These are phyloP conservation scores for Penicillium fimorum DNA, from an alignment of 495 filamentous ascomycete species.

Conservation along the genomic window DNA sequence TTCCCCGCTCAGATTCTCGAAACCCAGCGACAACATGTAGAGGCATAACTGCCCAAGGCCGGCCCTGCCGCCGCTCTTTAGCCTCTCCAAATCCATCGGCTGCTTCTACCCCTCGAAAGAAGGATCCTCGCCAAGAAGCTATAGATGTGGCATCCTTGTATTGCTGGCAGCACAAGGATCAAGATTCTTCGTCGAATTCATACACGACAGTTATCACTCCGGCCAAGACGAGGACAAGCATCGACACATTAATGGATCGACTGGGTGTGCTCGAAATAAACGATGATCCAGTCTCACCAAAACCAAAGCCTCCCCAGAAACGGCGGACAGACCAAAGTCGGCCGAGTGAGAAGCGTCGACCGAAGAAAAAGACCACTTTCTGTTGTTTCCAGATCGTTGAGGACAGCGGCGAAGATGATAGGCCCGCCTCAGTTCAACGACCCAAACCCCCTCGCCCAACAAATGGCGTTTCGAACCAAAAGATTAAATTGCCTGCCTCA, in stretches of 20 bases:
- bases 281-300: constrained; percentile 20
- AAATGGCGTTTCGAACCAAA: constrained; percentile 18
- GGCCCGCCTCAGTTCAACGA: constrained; percentile 15
- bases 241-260: constrained; percentile 78
- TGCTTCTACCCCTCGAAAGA: constrained; percentile 33
- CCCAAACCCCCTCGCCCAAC: constrained; percentile 21
- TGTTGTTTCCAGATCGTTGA: constrained; percentile 40
- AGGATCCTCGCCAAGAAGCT: constrained; percentile 37
- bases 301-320: constrained; percentile 16
- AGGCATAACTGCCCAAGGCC: constrained; percentile 75
- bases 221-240: constrained; percentile 63
- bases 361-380: constrained; percentile 22
- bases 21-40: constrained; percentile 82
- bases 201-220: constrained; percentile 21
- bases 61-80: constrained; percentile 72
- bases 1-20: constrained; percentile 77
- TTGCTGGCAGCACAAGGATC: constrained; percentile 94
- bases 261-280: constrained; percentile 69
- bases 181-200: constrained; percentile 49
- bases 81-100: constrained; percentile 42
- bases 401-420: constrained; percentile 19
- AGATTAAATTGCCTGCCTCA: background rate
- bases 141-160: constrained; percentile 57
- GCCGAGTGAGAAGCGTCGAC: constrained; percentile 24
- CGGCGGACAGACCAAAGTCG: constrained; percentile 12